Evolutionary conservation across 129 eudicot genomes (phyloP), one percentile per base, ranked within the genome.

Genomic region (Sambucus nigra): DNA sequence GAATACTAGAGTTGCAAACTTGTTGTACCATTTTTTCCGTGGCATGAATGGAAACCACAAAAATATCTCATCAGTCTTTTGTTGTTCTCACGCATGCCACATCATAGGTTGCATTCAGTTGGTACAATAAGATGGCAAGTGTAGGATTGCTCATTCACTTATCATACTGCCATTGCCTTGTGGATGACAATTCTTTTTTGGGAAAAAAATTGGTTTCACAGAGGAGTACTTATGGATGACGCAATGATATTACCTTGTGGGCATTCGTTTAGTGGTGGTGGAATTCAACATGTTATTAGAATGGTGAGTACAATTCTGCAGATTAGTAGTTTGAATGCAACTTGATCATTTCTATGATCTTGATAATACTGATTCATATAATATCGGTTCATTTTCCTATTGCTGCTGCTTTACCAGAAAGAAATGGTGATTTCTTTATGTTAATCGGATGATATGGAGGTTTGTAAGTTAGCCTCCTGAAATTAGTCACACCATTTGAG

Each of bases 241-340:
- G 97, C 95, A 1, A 76, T 89, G 88, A 89, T 89, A 68, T 78
- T 89, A 69, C 83, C 95, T 47, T 89, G 97, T 71, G 97, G 97
- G 32, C 97, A 89, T 75, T 89, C 97, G 15, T 81, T 84, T 64
- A 83, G 97, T 41, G 70, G 73, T 54, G 80, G 80, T 51, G 97
- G 97, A 33, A 71, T 89, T 57, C 86, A 81, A n/a, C 95, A 84
- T 52, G 72, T 81, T 28, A 38, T 84, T 65, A 71, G 73, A 68
- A 71, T 73, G 88, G 97, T 89, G 52, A 80, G 78, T 35, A 35
- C 13, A 35, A 12, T 35, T 1, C 13, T 35, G 13, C 42, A 35
- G n/a, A n/a, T n/a, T n/a, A n/a, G n/a, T n/a, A n/a, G n/a, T n/a
- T n/a, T n/a, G n/a, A n/a, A n/a, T n/a, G n/a, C n/a, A 15, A 11